phyloP scores from a whole-genome alignment of 129 eudicot species.

The Artemisia argyi region DNA sequence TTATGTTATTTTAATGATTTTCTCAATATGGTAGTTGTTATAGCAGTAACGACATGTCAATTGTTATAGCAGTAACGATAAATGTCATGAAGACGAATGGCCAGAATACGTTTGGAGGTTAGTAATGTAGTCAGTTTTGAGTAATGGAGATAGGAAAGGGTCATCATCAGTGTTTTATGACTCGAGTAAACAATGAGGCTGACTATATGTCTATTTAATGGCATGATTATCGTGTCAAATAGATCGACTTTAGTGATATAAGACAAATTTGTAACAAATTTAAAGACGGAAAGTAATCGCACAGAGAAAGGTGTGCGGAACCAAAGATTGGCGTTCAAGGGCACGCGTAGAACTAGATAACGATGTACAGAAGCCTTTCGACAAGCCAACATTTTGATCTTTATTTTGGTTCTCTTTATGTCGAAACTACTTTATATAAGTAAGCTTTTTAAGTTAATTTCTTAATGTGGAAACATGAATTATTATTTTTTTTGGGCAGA shows the following conservation, averaged over 20 bases:
- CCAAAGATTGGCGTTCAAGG: neutral
- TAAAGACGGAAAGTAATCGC: conserved; percentile 9
- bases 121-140: neutral
- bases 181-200: neutral
- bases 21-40: neutral
- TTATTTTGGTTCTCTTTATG: neutral
- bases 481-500: too few relatives aligned
- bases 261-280: neutral
- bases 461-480: too few relatives aligned
- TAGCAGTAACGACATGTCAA: neutral
- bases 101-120: neutral
- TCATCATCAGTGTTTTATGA: neutral
- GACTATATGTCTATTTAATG: neutral
- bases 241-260: neutral
- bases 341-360: neutral
- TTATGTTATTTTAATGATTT: neutral
- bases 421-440: neutral
- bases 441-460: too few relatives aligned
- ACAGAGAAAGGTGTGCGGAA: neutral
- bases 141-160: neutral
- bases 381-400: neutral
- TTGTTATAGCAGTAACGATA: neutral
- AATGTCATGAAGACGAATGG: neutral
- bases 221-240: conserved; percentile 13
- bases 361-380: neutral